These are phyloP conservation scores for Blyttiomyces sp. DNA, from an alignment of 371 early-diverging fungal genomes.

Conservation along the genomic window DNA sequence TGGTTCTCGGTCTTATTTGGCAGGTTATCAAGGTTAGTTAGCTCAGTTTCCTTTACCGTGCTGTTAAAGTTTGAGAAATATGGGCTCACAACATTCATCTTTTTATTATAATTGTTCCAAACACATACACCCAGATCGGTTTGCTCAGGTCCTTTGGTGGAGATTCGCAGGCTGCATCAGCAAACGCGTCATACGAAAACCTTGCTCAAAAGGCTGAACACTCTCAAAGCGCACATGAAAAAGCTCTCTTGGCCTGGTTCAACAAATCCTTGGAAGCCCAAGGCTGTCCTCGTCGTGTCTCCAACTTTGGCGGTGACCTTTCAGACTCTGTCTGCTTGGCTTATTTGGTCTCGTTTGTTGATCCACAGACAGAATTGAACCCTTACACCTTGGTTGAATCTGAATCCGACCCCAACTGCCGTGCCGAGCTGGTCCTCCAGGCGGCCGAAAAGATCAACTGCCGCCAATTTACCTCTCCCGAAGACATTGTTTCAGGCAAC, in stretches of 20 bases:
- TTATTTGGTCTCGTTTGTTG: conserved; percentile 21
- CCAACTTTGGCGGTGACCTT: conserved; percentile 34
- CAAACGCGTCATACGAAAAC: background rate
- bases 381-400: background rate
- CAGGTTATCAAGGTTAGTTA: conserved; percentile 38
- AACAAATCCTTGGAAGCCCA: conserved; percentile 20
- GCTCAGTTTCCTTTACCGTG: background rate
- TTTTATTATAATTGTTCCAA: too few species aligned
- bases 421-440: conserved; percentile 31
- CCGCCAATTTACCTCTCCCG: conserved; percentile 29
- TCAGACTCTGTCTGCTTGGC: conserved; percentile 28
- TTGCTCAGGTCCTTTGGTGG: too few species aligned
- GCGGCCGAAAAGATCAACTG: conserved; percentile 31
- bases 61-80: background rate
- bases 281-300: conserved; percentile 11
- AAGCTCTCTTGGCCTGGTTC: conserved; percentile 33
- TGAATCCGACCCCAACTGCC: conserved; percentile 24
- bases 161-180: too few species aligned
- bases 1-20: conserved; percentile 39
- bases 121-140: too few species aligned
- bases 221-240: conserved; percentile 15
- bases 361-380: background rate
- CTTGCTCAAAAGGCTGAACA: conserved; percentile 2
- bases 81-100: too few species aligned
- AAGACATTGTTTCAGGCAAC: conserved; percentile 36